Conservation (phyloP, 2,329 filamentous ascomycete genomes). For the Daldinia sp. region DNA sequence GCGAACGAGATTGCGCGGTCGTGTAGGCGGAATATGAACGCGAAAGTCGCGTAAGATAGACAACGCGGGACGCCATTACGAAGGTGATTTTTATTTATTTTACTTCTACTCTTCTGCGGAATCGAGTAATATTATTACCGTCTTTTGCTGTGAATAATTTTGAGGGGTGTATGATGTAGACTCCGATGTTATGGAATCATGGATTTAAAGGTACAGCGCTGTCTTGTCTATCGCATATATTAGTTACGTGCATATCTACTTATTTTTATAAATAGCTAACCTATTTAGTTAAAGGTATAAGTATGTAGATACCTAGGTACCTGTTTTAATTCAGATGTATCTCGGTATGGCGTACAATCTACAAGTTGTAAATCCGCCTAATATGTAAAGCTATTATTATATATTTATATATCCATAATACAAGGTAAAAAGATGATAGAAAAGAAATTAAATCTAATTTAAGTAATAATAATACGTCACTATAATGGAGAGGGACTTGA, state of each 20-base stretch:
- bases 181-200: no score
- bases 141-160: no score
- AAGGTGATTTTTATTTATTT: background rate
- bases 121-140: no score
- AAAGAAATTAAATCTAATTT: background rate
- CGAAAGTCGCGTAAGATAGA: conserved; percentile 18
- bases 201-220: no score
- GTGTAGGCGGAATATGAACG: no score
- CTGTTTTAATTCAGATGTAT: background rate
- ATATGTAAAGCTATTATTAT: background rate
- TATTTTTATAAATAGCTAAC: no score
- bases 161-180: no score
- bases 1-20: no score
- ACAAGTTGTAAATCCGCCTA: background rate
- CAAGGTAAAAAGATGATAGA: background rate
- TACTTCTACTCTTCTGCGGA: background rate
- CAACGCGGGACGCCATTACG: conserved; percentile 31
- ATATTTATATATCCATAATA: background rate
- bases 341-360: background rate
- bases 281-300: no score
- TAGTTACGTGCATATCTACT: no score
- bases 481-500: background rate
- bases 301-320: background rate
- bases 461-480: background rate
- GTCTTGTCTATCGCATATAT: no score